Evolutionary conservation across 2,329 filamentous ascomycete species (phyloP), one percentile per base, ranked within the genome.

Genomic region (Trichoderma brevicompactum): DNA sequence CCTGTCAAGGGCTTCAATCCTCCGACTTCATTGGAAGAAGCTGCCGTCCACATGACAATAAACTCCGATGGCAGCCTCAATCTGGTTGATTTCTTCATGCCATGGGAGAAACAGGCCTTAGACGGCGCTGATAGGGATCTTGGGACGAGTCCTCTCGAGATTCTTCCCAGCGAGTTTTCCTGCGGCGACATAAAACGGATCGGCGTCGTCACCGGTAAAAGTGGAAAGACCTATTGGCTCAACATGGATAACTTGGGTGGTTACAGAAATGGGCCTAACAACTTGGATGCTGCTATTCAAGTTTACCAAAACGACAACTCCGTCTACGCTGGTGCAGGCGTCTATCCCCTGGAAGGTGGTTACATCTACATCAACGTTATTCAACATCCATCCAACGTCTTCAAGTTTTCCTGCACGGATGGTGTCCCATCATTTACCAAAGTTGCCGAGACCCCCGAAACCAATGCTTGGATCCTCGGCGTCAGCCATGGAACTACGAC

Each of bases 401-500:
- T 86, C 78, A 84, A 86, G 68, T 87, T 87, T 71, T 80, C 81
- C 2, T 86, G 83, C 71, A 75, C 79, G 66, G 74, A 75, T 23
- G 84, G 84, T 3, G 78, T 82, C 9, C 81, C 85, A 0, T 78
- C 79, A 2, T 87, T 88, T 59, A 80, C 82, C 23, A 82, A 84
- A 69, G 81, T 85, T 1, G 82, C 81, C 4, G 79, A 82, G 62
- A 82, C 79, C 3, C 78, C 80, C 0, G 78, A 81, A 23, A 77
- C 72, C 48, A 86, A 85, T 56, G 82, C 83, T 0, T 82, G 81
- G 65, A 78, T 82, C 55, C 79, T 87, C 0, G 85, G 85, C 34
- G 82, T 85, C 38, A 81, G 84, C 32, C 84, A 87, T 66, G 83
- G 83, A 23, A 85, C 84, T 0, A 82, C 81, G 0, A 87, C 85